Conservation (phyloP, 2,329 filamentous ascomycete species). For the Bimuria novae-zelandiae region DNA sequence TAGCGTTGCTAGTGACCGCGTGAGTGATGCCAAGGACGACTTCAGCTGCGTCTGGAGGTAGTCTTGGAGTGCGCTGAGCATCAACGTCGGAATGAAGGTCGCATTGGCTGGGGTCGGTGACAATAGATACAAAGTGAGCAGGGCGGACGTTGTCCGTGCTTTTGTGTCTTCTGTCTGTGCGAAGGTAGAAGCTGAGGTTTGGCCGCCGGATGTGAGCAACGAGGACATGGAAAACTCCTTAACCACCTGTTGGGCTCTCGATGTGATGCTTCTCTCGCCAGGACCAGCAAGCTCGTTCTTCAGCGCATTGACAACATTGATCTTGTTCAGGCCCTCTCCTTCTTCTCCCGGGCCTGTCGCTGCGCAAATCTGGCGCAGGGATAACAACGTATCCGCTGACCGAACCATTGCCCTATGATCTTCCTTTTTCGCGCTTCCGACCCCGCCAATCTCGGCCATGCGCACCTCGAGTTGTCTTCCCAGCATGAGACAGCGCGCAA, state of each 20-base stretch:
- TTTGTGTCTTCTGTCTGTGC: slow-evolving; percentile 74
- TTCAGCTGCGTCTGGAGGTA: slow-evolving; percentile 84
- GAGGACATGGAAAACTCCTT: slow-evolving; percentile 80
- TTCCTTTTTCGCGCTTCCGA: slow-evolving; percentile 59
- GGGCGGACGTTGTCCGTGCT: slow-evolving; percentile 71
- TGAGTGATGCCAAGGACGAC: slow-evolving; percentile 74
- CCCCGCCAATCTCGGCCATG: slow-evolving; percentile 68
- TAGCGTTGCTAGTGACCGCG: slow-evolving; percentile 76
- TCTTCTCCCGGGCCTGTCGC: slow-evolving; percentile 72
- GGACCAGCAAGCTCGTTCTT: slow-evolving; percentile 71
- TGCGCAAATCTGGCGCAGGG: slow-evolving; percentile 72
- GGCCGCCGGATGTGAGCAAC: slow-evolving; percentile 46
- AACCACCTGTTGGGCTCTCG: slow-evolving; percentile 76
- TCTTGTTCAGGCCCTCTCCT: slow-evolving; percentile 73
- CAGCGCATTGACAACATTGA: slow-evolving; percentile 73
- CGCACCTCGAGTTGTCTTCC: slow-evolving; percentile 88
- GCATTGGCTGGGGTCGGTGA: slow-evolving; percentile 66
- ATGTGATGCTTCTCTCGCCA: slow-evolving; percentile 73
- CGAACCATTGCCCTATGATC: slow-evolving; percentile 81
- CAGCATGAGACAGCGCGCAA: slow-evolving; percentile 78
- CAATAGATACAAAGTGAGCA: slow-evolving; percentile 78
- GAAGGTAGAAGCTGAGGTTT: slow-evolving; percentile 53
- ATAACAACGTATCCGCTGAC: slow-evolving; percentile 78
- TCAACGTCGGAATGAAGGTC: slow-evolving; percentile 63
- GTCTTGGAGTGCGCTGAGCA: slow-evolving; percentile 76